Evolutionary conservation across 805 yeast species (phyloP), one percentile per base, ranked within the genome.

Genomic region (Ogataea dorogensis): DNA sequence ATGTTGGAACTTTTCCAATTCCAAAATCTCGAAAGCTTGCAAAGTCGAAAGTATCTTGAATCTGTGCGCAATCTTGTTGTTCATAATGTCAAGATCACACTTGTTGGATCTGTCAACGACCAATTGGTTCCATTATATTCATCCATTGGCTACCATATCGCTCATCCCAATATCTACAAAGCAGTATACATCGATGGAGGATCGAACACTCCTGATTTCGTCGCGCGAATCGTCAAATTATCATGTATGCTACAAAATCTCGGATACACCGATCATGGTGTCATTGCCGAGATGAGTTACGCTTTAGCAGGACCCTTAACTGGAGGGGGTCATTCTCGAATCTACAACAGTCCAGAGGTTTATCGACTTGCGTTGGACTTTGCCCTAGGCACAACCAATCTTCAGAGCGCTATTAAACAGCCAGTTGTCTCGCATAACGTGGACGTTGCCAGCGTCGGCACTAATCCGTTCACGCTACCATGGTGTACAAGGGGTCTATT

Each of bases 111-210:
- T 0, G 77, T 88, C 17, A 87, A 93, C 57, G 98, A 93, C 60
- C 98, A 88, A 60, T 61, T 93, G 51, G 96, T 91, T 3, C 98
- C 98, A 4, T 61, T 91, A 10, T 91, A 89, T 54, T 88, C 96
- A 0, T 81, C 97, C 0, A 70, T 82, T 8, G 88, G 95, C 28
- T 68, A 81, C 1, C 94, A 88, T 59, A 71, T 85, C 2, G 73
- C 74, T 46, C 98, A 91, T 64, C 98, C 98, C 3, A 86, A 88
- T 58, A 77, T 91, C 11, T 89, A 77, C 53, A 69, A 96, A 34
- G 94, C 96, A 0, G 88, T 89, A 13, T 93, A 86, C 54, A 77
- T 91, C 20, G 98, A 93, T 58, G 85, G 83, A 21, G 74, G 80
- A 14, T 80, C 93, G 1, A 75, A 75, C 37, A 77, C 95, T 0